Base-by-base conservation (phyloP, 495 filamentous ascomycete species). In the Xylaria grammica region DNA sequence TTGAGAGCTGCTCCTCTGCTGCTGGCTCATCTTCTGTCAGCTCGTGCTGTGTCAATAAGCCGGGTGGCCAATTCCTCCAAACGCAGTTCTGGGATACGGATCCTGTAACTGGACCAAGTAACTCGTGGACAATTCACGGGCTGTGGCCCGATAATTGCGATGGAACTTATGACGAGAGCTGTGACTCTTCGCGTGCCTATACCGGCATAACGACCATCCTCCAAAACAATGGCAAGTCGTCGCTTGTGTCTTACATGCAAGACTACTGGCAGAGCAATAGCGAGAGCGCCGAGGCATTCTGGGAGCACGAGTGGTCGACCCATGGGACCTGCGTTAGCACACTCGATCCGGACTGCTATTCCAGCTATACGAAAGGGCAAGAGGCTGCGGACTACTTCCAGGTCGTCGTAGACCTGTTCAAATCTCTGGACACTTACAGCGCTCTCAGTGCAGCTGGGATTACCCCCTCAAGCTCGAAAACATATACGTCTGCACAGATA, bases 71-170 rank as follows among this genome's bases (percentile, higher is more conserved):
- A 60, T 75, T 94, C 49, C 80, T 94, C 30, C 85, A 86, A 74
- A 93, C 92, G 0, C 91, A 94, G 62, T 94, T 96, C 78, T 96
- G 91, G 91, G 91, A 96, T 69, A 85, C 84, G 0, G 76, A 83
- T 66, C 92, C 91, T 27, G 77, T 85, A 3, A 82, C 88, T 17
- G 91, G 92, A 5, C 91, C 90, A 9, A 79, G 77, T 20, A 84
- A 93, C 67, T 87, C 84, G 22, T 96, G 91, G 92, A 93, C 91
- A 9, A 84, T 96, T 42, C 92, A 96, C 71, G 91, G 92, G 9
- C 80, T 96, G 11, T 94, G 91, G 77, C 91, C 91, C 2, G 90
- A 94, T 74, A 84, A 89, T 70, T 94, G 92, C 72, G 88, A 91
- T 66, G 91, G 91, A 60, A 87, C 84, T 15, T 94, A 86, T 70